phyloP scores from a whole-genome alignment of 805 yeast genomes.

The Nakazawaea ishiwadae region DNA sequence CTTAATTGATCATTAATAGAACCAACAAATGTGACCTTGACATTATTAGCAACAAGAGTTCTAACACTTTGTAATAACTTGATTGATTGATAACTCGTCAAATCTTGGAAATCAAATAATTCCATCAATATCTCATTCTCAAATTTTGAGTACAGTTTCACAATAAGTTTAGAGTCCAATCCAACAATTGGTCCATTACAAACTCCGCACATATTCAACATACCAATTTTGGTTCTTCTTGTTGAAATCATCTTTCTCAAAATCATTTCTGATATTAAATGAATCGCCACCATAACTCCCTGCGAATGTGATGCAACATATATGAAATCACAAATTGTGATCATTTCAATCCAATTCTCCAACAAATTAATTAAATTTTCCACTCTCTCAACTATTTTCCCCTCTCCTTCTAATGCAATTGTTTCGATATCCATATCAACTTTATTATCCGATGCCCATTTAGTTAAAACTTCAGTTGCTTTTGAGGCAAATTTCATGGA shows the following conservation, averaged over 20 bases:
- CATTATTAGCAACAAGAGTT: constrained; percentile 63
- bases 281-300: constrained; percentile 86
- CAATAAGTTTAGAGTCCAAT: constrained; percentile 72
- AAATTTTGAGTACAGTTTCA: constrained; percentile 78
- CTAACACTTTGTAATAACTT: constrained; percentile 65
- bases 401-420: constrained; percentile 90
- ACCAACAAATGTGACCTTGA: constrained; percentile 77
- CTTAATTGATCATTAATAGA: constrained; percentile 88
- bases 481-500: constrained; percentile 76
- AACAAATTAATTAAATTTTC: constrained; percentile 65
- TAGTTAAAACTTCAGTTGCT: constrained; percentile 65
- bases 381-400: constrained; percentile 79
- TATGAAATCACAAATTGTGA: constrained; percentile 64
- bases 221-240: constrained; percentile 49
- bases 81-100: constrained; percentile 63
- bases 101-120: constrained; percentile 81
- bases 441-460: constrained; percentile 50
- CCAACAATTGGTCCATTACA: constrained; percentile 91
- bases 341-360: constrained; percentile 58
- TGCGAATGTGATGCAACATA: constrained; percentile 90
- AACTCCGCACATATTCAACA: constrained; percentile 89
- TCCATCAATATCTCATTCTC: constrained; percentile 86
- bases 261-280: constrained; percentile 41
- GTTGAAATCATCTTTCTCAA: constrained; percentile 1
- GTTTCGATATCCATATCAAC: constrained; percentile 57